These are phyloP conservation scores for Aspergillus melleus DNA, from an alignment of 2,329 filamentous ascomycete genomes.

Conservation along the genomic window DNA sequence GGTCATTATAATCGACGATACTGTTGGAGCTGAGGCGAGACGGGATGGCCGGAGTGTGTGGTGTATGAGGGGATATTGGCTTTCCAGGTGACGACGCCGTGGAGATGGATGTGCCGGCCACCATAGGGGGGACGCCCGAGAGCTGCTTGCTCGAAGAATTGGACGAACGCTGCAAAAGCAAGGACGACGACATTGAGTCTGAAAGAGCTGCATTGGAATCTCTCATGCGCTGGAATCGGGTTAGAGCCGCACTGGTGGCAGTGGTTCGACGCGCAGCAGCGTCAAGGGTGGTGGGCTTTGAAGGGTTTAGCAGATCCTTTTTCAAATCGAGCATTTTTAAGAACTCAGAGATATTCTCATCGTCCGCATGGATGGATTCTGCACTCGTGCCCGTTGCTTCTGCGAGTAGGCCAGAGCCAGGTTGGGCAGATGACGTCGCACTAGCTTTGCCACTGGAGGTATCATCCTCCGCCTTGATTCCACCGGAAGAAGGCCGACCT, in stretches of 20 bases:
- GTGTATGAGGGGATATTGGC: slow-evolving; percentile 83
- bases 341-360: slow-evolving; percentile 92
- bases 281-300: slow-evolving; percentile 59
- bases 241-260: slow-evolving; percentile 76
- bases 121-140: slow-evolving; percentile 61
- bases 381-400: slow-evolving; percentile 65
- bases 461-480: slow-evolving; percentile 60
- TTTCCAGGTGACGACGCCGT: slow-evolving; percentile 88
- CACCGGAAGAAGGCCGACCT: slow-evolving; percentile 73
- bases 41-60: slow-evolving; percentile 89
- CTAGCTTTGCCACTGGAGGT: slow-evolving; percentile 60
- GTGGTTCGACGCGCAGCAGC: slow-evolving; percentile 72
- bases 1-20: slow-evolving; percentile 66
- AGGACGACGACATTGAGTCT: slow-evolving; percentile 89
- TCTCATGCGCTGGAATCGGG: slow-evolving; percentile 82
- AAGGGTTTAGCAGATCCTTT: slow-evolving; percentile 75
- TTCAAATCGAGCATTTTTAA: slow-evolving; percentile 83
- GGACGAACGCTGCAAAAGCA: slow-evolving; percentile 79
- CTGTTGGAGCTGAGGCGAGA: slow-evolving; percentile 91
- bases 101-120: slow-evolving; percentile 69
- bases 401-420: slow-evolving; percentile 76
- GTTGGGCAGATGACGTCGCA: slow-evolving; percentile 56
- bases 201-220: slow-evolving; percentile 87
- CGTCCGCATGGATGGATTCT: slow-evolving; percentile 72
- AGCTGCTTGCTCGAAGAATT: slow-evolving; percentile 75